Evolutionary conservation across 228 moss, liverwort and hornwort species (phyloP), one percentile per base, ranked within the genome.

Genomic region (Sphagnum magellanicum): DNA sequence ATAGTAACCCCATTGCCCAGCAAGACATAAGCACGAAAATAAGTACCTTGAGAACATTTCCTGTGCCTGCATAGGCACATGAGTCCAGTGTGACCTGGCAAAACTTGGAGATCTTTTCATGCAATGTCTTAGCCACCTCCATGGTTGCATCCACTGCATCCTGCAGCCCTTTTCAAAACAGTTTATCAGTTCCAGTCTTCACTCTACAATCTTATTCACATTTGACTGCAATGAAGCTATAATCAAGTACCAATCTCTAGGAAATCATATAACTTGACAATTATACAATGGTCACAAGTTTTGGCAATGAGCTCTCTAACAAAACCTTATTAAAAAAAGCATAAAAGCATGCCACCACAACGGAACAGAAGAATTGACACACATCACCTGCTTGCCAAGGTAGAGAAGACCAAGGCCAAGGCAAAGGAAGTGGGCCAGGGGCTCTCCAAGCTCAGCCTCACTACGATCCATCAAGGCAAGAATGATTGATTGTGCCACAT

Each of bases 31-130:
- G 32, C 32, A 32, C 32, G 32, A 32, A 32, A 2, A 32, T 32
- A 50, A 60, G 67, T 79, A 91, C 96, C 97, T 98, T 98, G 6
- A 98, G 76, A 52, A 98, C 97, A 78, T 98, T 98, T 59, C 97
- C 97, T n/a, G 97, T 91, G 70, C 97, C 97, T 67, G 93, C 97
- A 79, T 98, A 98, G 5, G 97, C 97, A 86, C 97, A 98, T 51
- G 93, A 84, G 69, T 93, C 97, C 70, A 98, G 53, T 46, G 97
- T 98, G 57, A 98, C 97, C 71, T 88, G 90, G 75, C 92, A 87
- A 67, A 93, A 98, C 83, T 93, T 87, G 1, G 97, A 98, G 53
- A 98, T 98, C 74, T 93, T 98, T 67, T 93, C 88, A 69, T 98
- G 92, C 74, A 98, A 76, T 6, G 97, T 93, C 80, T 98, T 98